Percentiles rank a stretch among this genome's conserved stretches.
phyloP scores from a whole-genome alignment of 441 rosid species.

The Euphorbia celastroides region DNA sequence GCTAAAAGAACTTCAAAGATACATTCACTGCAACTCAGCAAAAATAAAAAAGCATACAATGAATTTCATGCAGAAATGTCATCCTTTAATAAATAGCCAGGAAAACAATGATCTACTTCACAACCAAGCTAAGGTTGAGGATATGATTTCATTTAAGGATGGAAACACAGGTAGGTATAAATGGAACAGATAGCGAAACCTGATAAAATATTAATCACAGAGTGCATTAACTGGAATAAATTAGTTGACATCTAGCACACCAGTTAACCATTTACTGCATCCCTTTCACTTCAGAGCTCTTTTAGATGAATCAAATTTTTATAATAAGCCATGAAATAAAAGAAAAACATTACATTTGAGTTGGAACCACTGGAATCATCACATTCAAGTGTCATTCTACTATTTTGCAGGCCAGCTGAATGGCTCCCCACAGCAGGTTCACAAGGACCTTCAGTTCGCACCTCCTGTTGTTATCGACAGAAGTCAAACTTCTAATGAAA shows the following conservation, averaged over 20 bases:
- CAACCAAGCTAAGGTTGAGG: not conserved
- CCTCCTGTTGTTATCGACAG: slow-evolving; percentile 57
- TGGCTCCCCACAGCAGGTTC: slow-evolving; percentile 28
- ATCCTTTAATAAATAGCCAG: not conserved
- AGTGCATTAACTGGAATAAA: not conserved
- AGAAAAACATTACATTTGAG: slow-evolving; percentile 50
- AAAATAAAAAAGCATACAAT: not conserved
- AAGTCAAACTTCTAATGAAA: slow-evolving; percentile 45
- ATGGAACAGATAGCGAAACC: not conserved
- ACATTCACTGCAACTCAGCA: not conserved
- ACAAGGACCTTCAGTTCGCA: slow-evolving; percentile 35
- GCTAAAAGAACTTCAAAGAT: not conserved
- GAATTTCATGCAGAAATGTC: not conserved
- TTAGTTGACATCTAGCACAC: not conserved
- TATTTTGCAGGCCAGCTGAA: slow-evolving; percentile 25
- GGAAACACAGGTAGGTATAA: not conserved
- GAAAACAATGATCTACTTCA: not conserved
- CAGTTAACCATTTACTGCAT: not conserved
- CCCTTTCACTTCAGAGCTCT: not conserved
- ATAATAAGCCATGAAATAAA: slow-evolving; percentile 20
- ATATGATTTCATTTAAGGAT: not conserved
- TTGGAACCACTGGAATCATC: slow-evolving; percentile 34
- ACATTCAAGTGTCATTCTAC: slow-evolving; percentile 24
- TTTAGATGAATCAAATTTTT: slow-evolving; percentile 14
- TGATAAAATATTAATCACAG: not conserved